Evolutionary conservation across 2,329 filamentous ascomycete genomes (phyloP).

Genomic region (Diplodia scrobiculata): DNA sequence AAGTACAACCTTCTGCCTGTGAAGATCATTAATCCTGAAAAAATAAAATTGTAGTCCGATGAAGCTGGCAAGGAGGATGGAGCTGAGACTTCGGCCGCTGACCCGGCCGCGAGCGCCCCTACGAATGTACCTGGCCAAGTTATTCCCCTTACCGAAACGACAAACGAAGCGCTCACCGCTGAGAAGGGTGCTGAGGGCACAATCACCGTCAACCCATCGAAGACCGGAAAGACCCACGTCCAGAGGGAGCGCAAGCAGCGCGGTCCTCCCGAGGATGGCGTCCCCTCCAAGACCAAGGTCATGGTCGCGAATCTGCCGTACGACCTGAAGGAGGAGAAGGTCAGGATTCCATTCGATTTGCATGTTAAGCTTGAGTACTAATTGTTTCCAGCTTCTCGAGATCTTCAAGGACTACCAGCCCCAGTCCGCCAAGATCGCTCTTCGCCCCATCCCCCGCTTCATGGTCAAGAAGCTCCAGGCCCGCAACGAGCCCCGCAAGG

Average conservation of each 20-base stretch:
- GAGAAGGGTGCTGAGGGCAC: conserved; percentile 53
- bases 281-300: conserved; percentile 99
- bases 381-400: conserved; percentile 78
- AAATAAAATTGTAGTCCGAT: background rate
- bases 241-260: conserved; percentile 72
- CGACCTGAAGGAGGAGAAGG: conserved; percentile 96
- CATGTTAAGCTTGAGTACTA: conserved; percentile 24
- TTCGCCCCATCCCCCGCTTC: conserved; percentile 97
- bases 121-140: conserved; percentile 57
- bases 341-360: conserved; percentile 49
- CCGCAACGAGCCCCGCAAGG: conserved; percentile 97
- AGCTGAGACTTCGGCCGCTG: conserved; percentile 50
- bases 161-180: conserved; percentile 60
- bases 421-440: conserved; percentile 94
- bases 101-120: conserved; percentile 45
- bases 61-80: conserved; percentile 48
- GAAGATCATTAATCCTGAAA: background rate
- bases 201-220: conserved; percentile 43
- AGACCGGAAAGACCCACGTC: conserved; percentile 51
- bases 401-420: conserved; percentile 92
- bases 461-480: conserved; percentile 99
- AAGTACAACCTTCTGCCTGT: conserved; percentile 55
- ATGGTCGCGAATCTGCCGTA: conserved; percentile 99
- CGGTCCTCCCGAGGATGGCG: conserved; percentile 93
- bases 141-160: conserved; percentile 54